Base-by-base conservation (phyloP, 495 filamentous ascomycete genomes). In the Arthonia radiata region DNA sequence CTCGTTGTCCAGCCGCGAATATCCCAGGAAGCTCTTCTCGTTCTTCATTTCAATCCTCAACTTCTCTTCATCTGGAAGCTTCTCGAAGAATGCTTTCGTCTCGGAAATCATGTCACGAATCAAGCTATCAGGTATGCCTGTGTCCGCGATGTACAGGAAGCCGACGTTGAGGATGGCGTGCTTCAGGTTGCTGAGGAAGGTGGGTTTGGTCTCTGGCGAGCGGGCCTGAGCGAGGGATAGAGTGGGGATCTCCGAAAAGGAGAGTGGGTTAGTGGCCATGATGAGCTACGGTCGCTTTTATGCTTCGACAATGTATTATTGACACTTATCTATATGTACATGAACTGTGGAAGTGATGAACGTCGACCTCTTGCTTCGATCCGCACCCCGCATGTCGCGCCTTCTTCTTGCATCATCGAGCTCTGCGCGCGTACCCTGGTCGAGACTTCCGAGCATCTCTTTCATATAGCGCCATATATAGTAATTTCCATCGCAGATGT, bases 31-130 rank as follows among this genome's bases (percentile, higher is more conserved):
- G 17, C 13, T 15, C 3, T 26, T 5, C 26, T 61, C 66, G 37
- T 86, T 81, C 36, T 83, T 77, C 80, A 92, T 90, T 47, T 90
- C 77, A 32, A 90, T 77, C 34, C 66, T 64, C 13, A 80, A 47
- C 41, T 70, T 75, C 50, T 91, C 80, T 33, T 82, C 69, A 26
- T 56, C 40, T 7, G 80, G 71, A 26, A 92, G 58, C 30, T 81
- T 62, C 25, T 46, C 40, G 42, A 93, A 97, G 38, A 97, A 79
- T 4, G 49, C 57, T 29, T 62, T 59, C 8, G 65, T 68, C 33
- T 82, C 64, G 11, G 54, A 31, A 24, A 74, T 67, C 10, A 92
- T 73, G n/a, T 59, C 46, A 15, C 63, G 38, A 39, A 73, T 67
- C 17, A 86, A 45, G 16, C 61, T 44, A 7, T 68, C 52, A 9